Conservation (phyloP, 1,139 yeast genomes). For the Geotrichum macrosporum region DNA sequence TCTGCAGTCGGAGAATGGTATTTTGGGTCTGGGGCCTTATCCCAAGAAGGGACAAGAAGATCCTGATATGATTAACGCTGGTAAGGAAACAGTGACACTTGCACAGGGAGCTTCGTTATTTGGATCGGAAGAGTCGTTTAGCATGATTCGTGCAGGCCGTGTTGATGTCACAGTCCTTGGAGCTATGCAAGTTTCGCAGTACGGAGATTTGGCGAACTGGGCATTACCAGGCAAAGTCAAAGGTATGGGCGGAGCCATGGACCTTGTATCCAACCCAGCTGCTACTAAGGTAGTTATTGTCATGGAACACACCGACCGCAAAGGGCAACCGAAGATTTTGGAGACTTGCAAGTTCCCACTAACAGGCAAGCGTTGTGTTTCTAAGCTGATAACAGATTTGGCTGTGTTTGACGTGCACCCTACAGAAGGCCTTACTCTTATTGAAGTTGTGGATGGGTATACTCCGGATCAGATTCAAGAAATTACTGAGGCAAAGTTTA, state of each 20-base stretch:
- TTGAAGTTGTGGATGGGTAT: conserved; percentile 43
- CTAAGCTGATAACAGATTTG: conserved; percentile 47
- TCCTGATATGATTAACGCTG: conserved; percentile 50
- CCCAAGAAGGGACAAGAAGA: conserved; percentile 46
- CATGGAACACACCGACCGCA: conserved; percentile 48
- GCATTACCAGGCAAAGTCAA: conserved; percentile 49
- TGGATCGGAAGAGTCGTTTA: conserved; percentile 50
- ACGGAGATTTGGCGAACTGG: conserved; percentile 53
- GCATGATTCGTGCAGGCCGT: conserved; percentile 49
- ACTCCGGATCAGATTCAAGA: conserved; percentile 42
- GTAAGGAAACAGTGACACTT: conserved; percentile 50
- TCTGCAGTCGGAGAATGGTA: conserved; percentile 49
- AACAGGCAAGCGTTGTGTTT: conserved; percentile 47
- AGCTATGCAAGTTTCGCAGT: conserved; percentile 48
- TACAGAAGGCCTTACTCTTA: conserved; percentile 41
- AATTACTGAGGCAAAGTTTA: conserved; percentile 45
- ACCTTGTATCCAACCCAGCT: conserved; percentile 47
- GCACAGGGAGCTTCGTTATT: conserved; percentile 46
- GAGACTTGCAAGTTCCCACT: conserved; percentile 45
- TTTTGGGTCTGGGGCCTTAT: conserved; percentile 49
- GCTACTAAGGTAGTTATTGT: conserved; percentile 48
- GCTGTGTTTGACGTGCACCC: conserved; percentile 48
- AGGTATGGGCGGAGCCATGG: conserved; percentile 60
- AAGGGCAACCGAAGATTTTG: conserved; percentile 47
- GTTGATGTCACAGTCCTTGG: conserved; percentile 47